phyloP scores from a whole-genome alignment of 495 filamentous ascomycete genomes.

The Aspergillus wentii region DNA sequence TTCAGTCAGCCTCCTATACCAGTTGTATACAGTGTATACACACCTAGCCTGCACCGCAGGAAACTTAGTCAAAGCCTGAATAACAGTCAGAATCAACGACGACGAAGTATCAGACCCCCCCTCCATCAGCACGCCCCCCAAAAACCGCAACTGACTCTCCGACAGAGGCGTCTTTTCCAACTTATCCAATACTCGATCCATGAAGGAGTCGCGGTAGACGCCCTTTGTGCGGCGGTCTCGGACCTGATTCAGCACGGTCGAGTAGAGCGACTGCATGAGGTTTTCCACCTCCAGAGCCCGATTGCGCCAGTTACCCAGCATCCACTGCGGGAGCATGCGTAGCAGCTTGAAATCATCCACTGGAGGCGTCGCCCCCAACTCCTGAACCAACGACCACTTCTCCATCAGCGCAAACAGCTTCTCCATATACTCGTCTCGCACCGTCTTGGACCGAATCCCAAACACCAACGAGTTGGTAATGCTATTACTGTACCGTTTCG shows the following conservation, averaged over 20 bases:
- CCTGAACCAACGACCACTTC: too few species aligned
- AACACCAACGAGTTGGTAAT: too few species aligned
- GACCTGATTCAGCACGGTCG: background rate
- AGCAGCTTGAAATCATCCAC: background rate
- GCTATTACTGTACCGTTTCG: conserved; percentile 43
- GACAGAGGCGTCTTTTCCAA: background rate
- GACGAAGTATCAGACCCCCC: background rate
- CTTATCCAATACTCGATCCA: background rate
- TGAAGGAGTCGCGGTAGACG: background rate
- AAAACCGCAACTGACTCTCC: background rate
- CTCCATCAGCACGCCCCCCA: background rate
- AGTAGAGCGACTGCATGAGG: background rate
- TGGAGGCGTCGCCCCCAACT: background rate
- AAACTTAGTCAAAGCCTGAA: background rate
- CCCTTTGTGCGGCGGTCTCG: background rate
- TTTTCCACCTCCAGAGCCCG: background rate
- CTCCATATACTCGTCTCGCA: too few species aligned
- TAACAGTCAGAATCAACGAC: background rate
- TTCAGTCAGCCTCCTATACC: background rate
- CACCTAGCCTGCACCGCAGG: background rate
- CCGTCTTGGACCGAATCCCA: too few species aligned
- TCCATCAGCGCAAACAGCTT: too few species aligned
- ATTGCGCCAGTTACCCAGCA: background rate
- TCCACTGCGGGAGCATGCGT: background rate
- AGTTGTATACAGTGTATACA: background rate